Conservation (phyloP, 257 asterid species). For the Lycium barbarum region DNA sequence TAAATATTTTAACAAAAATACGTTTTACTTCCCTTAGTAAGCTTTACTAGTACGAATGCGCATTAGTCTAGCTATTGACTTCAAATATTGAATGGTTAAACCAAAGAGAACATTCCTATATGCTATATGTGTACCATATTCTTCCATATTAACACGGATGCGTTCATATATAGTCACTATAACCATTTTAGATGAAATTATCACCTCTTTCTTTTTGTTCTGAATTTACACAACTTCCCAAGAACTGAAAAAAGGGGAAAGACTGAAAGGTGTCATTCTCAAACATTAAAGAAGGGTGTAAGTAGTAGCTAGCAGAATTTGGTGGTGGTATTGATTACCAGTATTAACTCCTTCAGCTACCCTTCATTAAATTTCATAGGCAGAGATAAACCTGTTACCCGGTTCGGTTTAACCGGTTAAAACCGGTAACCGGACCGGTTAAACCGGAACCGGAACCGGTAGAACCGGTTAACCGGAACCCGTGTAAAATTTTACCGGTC, state of each 20-base stretch:
- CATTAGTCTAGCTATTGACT: neutral
- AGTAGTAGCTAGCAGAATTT: neutral
- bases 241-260: neutral
- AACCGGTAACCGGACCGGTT: too few species aligned
- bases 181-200: neutral
- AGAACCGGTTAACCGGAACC: too few species aligned
- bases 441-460: too few species aligned
- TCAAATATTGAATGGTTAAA: neutral
- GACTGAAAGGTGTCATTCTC: conserved; percentile 20
- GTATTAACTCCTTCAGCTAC: neutral
- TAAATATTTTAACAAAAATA: too few species aligned
- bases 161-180: neutral
- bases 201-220: neutral
- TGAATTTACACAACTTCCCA: neutral
- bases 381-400: too few species aligned
- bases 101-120: neutral
- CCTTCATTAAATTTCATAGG: conserved; percentile 25
- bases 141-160: neutral
- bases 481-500: too few species aligned
- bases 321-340: conserved; percentile 27
- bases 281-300: conserved; percentile 21
- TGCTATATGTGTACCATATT: neutral
- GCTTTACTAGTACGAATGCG: too few species aligned
- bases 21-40: neutral
- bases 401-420: too few species aligned